Evolutionary conservation across 108 stramenopile species (phyloP).

Genomic region (Cyclotella distinguenda): DNA sequence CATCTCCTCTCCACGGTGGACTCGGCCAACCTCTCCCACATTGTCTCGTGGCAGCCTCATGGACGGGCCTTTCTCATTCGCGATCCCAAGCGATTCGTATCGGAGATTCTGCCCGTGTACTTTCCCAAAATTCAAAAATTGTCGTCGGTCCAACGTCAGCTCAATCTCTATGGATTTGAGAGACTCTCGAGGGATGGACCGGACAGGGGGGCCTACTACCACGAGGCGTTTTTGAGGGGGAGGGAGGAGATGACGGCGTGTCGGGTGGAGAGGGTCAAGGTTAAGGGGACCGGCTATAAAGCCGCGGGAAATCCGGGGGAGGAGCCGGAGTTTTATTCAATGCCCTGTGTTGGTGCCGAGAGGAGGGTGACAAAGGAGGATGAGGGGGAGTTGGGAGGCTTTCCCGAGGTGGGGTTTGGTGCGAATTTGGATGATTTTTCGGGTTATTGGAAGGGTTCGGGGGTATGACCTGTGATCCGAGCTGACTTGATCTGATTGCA

Average conservation of each 20-base stretch:
- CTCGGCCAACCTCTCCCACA: conserved; percentile 23
- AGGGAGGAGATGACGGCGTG: conserved; percentile 43
- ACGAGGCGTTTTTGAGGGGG: conserved; percentile 61
- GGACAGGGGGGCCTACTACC: conserved; percentile 48
- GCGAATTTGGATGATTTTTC: too few relatives aligned
- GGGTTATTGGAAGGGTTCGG: too few relatives aligned
- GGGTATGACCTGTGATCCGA: too few relatives aligned
- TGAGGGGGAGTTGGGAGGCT: too few relatives aligned
- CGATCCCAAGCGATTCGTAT: conserved; percentile 27
- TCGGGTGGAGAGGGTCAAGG: conserved; percentile 55
- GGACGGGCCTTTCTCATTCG: conserved; percentile 39
- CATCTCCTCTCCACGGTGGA: conserved; percentile 26
- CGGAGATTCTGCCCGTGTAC: conserved; percentile 32
- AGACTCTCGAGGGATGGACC: conserved; percentile 44
- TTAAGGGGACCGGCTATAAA: conserved; percentile 57
- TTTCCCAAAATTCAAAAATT: conserved; percentile 45
- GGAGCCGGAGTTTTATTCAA: conserved; percentile 42
- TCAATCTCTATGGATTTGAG: conserved; percentile 66
- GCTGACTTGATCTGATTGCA: too few relatives aligned
- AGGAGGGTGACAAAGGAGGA: too few relatives aligned
- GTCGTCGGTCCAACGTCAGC: conserved; percentile 58
- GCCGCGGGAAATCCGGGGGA: conserved; percentile 39
- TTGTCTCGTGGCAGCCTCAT: conserved; percentile 56
- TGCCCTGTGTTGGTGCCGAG: conserved; percentile 5
- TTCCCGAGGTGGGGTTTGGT: too few relatives aligned